Evolutionary conservation across 2,329 filamentous ascomycete genomes (phyloP).

Genomic region (Hawksworthiomyces lignivorus): DNA sequence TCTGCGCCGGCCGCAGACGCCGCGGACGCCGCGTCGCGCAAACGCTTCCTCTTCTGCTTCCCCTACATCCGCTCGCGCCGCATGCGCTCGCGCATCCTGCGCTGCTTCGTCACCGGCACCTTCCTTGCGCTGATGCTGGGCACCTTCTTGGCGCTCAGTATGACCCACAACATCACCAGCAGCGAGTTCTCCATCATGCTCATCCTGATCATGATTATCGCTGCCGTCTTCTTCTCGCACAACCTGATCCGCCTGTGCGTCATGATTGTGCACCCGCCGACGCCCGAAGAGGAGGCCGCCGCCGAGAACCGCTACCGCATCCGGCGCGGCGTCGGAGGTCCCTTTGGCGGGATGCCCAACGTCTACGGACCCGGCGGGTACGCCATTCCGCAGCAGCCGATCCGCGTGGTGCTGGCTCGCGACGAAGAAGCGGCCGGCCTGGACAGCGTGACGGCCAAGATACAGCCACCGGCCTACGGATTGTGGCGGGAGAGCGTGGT

Average conservation of each 20-base stretch:
- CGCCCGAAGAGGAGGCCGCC: slow-evolving; percentile 20
- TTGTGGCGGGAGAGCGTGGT: slow-evolving; percentile 77
- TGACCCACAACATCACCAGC: slow-evolving; percentile 55
- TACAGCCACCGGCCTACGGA: slow-evolving; percentile 76
- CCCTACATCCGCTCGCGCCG: slow-evolving; percentile 47
- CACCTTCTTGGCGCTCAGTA: slow-evolving; percentile 63
- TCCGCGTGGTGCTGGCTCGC: slow-evolving; percentile 64
- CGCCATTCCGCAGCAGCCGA: slow-evolving; percentile 63
- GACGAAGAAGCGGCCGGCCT: slow-evolving; percentile 63
- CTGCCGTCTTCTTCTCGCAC: slow-evolving; percentile 75
- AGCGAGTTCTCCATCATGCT: slow-evolving; percentile 74
- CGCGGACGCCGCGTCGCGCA: slow-evolving; percentile 13
- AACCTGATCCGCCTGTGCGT: slow-evolving; percentile 67
- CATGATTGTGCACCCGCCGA: slow-evolving; percentile 45
- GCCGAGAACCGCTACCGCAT: slow-evolving; percentile 22
- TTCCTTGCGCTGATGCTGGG: slow-evolving; percentile 52
- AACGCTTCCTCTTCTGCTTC: slow-evolving; percentile 45
- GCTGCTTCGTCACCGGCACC: slow-evolving; percentile 57
- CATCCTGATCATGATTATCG: slow-evolving; percentile 66
- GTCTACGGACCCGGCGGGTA: slow-evolving; percentile 55
- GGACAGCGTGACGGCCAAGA: slow-evolving; percentile 46
- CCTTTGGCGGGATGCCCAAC: slow-evolving; percentile 28
- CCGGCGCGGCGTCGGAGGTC: slow-evolving; percentile 13
- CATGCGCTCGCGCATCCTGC: slow-evolving; percentile 48
- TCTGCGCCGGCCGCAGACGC: slow-evolving; percentile 15